These are phyloP conservation scores for Aphanomyces astaci DNA, from an alignment of 352 stramenopile genomes.

Conservation along the genomic window DNA sequence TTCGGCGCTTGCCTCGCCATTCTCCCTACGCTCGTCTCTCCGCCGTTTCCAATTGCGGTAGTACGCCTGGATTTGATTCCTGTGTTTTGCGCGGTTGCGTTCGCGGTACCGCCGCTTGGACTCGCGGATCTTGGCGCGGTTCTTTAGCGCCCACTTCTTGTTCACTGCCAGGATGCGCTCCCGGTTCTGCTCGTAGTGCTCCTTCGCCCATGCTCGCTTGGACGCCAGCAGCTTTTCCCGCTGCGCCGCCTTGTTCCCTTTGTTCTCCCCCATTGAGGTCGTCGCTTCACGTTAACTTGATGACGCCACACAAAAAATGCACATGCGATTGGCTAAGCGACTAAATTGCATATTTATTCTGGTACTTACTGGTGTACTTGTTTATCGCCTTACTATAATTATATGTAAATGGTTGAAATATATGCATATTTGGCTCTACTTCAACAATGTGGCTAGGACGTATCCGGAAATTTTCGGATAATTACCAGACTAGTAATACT, in stretches of 20 bases:
- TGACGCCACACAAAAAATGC: background rate
- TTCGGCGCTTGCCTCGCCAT: background rate
- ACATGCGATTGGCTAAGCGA: background rate
- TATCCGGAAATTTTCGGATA: too few species aligned
- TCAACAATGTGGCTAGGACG: too few species aligned
- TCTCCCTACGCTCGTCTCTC: background rate
- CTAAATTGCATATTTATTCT: background rate
- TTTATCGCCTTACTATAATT: too few species aligned
- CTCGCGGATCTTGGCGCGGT: slow-evolving; percentile 1
- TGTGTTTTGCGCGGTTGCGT: slow-evolving; percentile 2
- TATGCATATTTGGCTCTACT: too few species aligned
- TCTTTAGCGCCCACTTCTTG: background rate
- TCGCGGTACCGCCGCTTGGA: slow-evolving; percentile 6
- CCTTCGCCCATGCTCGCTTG: slow-evolving; percentile 1
- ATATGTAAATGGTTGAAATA: too few species aligned
- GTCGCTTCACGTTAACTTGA: background rate
- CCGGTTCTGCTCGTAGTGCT: background rate
- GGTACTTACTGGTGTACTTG: too few species aligned
- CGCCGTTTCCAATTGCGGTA: slow-evolving; percentile 4
- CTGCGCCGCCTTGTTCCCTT: background rate
- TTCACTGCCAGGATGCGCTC: background rate
- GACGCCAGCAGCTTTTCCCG: slow-evolving; percentile 2
- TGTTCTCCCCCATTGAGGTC: background rate
- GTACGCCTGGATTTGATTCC: background rate
- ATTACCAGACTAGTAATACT: too few species aligned